Conservation (phyloP, 208 protist genomes). For the Leishmania lainsoni region DNA sequence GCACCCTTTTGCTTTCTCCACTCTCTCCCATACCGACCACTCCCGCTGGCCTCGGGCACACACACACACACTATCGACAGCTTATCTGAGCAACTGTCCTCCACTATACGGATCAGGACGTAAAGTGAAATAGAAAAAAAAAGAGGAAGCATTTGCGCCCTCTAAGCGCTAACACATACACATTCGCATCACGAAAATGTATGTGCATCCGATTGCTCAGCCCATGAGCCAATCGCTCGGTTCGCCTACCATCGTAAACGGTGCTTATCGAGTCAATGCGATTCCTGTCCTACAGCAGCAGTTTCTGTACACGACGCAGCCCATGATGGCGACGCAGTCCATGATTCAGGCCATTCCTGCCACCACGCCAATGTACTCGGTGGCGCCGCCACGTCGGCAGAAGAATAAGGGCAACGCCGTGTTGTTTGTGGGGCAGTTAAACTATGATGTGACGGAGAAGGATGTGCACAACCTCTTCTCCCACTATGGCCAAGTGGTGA, state of each 20-base stretch:
- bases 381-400: conserved; percentile 20
- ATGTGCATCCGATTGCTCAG: conserved; percentile 18
- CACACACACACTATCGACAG: background rate
- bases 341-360: conserved; percentile 6
- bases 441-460: conserved; percentile 40
- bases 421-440: conserved; percentile 54
- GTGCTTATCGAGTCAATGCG: conserved; percentile 4
- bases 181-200: conserved; percentile 6
- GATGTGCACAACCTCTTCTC: conserved; percentile 43
- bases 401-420: conserved; percentile 38
- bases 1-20: background rate
- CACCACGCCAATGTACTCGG: conserved; percentile 11
- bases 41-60: background rate
- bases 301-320: conserved; percentile 23
- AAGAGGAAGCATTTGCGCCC: background rate
- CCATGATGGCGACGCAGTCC: conserved; percentile 15
- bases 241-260: background rate
- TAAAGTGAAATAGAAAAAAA: background rate
- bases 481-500: conserved; percentile 39
- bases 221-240: conserved; percentile 3
- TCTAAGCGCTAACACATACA: background rate
- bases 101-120: background rate
- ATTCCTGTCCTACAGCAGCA: conserved; percentile 24
- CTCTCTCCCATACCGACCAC: background rate
- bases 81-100: conserved; percentile 2